phyloP scores from a whole-genome alignment of 2,329 filamentous ascomycete species.

The Ceratocystiopsis minuta region DNA sequence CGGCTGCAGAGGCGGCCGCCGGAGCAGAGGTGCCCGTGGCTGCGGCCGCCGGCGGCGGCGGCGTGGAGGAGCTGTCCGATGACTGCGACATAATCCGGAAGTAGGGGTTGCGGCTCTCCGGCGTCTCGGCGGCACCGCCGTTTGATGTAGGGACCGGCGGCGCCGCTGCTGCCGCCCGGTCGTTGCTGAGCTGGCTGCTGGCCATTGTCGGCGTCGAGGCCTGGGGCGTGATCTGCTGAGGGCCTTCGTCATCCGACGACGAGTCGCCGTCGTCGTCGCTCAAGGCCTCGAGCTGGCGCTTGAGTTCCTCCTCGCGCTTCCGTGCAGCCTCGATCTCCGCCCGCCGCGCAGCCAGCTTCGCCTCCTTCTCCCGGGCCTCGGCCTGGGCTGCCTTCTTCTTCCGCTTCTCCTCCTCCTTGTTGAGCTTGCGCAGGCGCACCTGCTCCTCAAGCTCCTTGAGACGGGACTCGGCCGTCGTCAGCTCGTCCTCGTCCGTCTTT shows the following conservation, averaged over 20 bases:
- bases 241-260: slow-evolving; percentile 62
- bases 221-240: slow-evolving; percentile 47
- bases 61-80: slow-evolving; percentile 31
- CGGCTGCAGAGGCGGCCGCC: slow-evolving; percentile 19
- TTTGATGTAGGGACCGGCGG: slow-evolving; percentile 19
- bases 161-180: slow-evolving; percentile 30
- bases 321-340: slow-evolving; percentile 85
- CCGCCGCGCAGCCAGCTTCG: slow-evolving; percentile 63
- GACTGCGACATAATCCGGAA: slow-evolving; percentile 72
- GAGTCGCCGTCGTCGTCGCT: slow-evolving; percentile 42
- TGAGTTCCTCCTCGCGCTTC: slow-evolving; percentile 76
- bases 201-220: slow-evolving; percentile 38
- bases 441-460: slow-evolving; percentile 85
- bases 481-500: slow-evolving; percentile 58
- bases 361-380: slow-evolving; percentile 76
- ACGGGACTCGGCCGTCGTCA: slow-evolving; percentile 63
- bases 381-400: slow-evolving; percentile 75
- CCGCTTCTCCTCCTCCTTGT: slow-evolving; percentile 91
- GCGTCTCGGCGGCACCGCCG: slow-evolving; percentile 34
- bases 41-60: background rate
- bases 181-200: slow-evolving; percentile 32
- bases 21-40: slow-evolving; percentile 8
- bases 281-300: slow-evolving; percentile 65
- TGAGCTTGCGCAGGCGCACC: slow-evolving; percentile 79
- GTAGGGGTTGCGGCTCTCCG: slow-evolving; percentile 87